Conservation (phyloP, 73 alveolate species). For the Uronychia binucleata region DNA sequence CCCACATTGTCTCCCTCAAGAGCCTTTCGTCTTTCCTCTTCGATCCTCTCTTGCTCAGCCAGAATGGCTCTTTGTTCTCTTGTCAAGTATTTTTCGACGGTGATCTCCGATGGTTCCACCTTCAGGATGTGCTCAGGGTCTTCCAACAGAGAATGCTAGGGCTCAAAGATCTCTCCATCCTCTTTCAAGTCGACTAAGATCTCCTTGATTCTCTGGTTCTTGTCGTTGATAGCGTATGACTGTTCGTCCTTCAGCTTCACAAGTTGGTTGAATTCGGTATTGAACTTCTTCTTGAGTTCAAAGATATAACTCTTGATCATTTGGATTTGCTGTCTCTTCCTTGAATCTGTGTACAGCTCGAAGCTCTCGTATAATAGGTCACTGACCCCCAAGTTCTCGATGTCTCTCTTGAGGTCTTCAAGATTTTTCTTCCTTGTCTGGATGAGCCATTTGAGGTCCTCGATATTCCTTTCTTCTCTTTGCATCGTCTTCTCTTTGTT, state of each 20-base stretch:
- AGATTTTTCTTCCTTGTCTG: constrained; percentile 6
- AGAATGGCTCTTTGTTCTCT: constrained; percentile 91
- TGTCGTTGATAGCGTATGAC: constrained; percentile 83
- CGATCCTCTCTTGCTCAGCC: constrained; percentile 85
- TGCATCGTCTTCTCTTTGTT: constrained; percentile 36
- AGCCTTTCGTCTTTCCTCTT: constrained; percentile 93
- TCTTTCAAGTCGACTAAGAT: constrained; percentile 83
- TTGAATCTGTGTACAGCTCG: constrained; percentile 90
- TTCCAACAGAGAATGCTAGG: constrained; percentile 76
- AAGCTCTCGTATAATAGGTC: constrained; percentile 85
- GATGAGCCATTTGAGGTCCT: constrained; percentile 62
- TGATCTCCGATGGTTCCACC: constrained; percentile 79
- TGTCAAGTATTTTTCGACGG: constrained; percentile 83
- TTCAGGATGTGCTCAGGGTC: constrained; percentile 88
- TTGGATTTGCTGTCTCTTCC: constrained; percentile 92
- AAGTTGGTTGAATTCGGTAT: constrained; percentile 83
- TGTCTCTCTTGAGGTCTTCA: constrained; percentile 60
- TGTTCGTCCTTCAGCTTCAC: constrained; percentile 84
- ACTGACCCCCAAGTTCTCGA: constrained; percentile 71
- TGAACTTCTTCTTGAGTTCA: constrained; percentile 82
- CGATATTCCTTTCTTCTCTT: constrained; percentile 59
- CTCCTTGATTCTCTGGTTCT: constrained; percentile 91
- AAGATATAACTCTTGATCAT: constrained; percentile 81
- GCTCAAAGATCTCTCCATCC: constrained; percentile 86
- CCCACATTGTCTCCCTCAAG: constrained; percentile 96